These are phyloP conservation scores for Alternaria angustiovoidea DNA, from an alignment of 2,329 filamentous ascomycete genomes.

Conservation along the genomic window DNA sequence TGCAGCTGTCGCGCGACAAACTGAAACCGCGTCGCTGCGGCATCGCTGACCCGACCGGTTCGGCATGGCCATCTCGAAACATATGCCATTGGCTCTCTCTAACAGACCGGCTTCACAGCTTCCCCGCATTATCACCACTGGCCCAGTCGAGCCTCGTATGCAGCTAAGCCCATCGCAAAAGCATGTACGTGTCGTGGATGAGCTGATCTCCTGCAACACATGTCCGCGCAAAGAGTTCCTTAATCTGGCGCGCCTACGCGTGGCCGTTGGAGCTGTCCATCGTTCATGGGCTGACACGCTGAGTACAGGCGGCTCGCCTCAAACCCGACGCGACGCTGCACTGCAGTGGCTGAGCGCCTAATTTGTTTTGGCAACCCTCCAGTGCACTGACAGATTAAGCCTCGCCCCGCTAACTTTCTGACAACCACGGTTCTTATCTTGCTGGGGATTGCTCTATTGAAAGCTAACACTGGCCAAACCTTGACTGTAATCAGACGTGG, in stretches of 20 bases:
- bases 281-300: constrained; percentile 8
- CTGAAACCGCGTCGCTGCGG: constrained; percentile 23
- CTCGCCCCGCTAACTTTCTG: constrained; percentile 10
- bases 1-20: constrained; percentile 1
- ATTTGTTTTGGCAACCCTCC: constrained; percentile 20
- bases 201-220: constrained; percentile 10
- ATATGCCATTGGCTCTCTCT: constrained; percentile 25
- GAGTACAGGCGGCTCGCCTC: constrained; percentile 9
- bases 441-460: constrained; percentile 5
- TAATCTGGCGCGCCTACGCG: constrained; percentile 24
- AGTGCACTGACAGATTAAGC: constrained; percentile 20
- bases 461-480: constrained; percentile 4
- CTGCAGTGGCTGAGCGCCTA: constrained; percentile 29
- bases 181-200: constrained; percentile 9
- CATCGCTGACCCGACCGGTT: constrained; percentile 10
- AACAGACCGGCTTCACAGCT: constrained; percentile 23
- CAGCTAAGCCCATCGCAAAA: constrained; percentile 28
- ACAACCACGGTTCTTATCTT: constrained; percentile 20
- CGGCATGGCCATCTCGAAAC: constrained; percentile 9
- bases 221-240: constrained; percentile 1
- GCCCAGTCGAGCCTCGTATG: constrained; percentile 21
- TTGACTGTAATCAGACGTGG: constrained; percentile 1
- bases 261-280: neutral
- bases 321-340: constrained; percentile 10
- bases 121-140: constrained; percentile 43